phyloP scores from a whole-genome alignment of 2,329 filamentous ascomycete species.

The Chrysoporthe austroafricana region DNA sequence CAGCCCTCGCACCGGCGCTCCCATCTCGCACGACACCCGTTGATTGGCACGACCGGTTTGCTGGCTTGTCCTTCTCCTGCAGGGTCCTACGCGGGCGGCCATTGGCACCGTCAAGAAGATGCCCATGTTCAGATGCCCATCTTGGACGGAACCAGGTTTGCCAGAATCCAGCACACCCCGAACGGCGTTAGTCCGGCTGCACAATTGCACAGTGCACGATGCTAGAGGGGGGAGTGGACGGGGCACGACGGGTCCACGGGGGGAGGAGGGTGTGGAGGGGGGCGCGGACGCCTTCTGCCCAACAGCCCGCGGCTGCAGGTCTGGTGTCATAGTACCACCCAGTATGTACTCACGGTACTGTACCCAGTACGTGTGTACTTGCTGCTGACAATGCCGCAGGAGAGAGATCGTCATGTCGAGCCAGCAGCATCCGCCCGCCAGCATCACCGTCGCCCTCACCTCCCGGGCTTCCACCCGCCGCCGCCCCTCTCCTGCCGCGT shows the following conservation, averaged over 20 bases:
- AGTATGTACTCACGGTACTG: background rate
- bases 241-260: too few species aligned
- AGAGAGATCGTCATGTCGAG: background rate
- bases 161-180: background rate
- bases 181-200: background rate
- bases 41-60: background rate
- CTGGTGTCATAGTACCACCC: too few species aligned
- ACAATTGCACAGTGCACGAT: background rate
- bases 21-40: background rate
- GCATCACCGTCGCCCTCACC: slow-evolving; percentile 1
- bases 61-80: slow-evolving; percentile 1
- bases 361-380: background rate
- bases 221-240: too few species aligned
- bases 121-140: slow-evolving; percentile 14
- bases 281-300: background rate
- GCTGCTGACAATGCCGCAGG: too few species aligned
- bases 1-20: background rate
- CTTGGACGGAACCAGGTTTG: slow-evolving; percentile 1
- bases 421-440: background rate
- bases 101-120: slow-evolving; percentile 1
- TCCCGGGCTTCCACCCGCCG: background rate
- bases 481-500: too few species aligned
- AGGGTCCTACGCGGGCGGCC: slow-evolving; percentile 3
- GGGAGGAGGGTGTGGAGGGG: too few species aligned
- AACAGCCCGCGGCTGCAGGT: background rate